These are phyloP conservation scores for Podaxis sp. DNA, from an alignment of 768 basidiomycete genomes.

Conservation along the genomic window DNA sequence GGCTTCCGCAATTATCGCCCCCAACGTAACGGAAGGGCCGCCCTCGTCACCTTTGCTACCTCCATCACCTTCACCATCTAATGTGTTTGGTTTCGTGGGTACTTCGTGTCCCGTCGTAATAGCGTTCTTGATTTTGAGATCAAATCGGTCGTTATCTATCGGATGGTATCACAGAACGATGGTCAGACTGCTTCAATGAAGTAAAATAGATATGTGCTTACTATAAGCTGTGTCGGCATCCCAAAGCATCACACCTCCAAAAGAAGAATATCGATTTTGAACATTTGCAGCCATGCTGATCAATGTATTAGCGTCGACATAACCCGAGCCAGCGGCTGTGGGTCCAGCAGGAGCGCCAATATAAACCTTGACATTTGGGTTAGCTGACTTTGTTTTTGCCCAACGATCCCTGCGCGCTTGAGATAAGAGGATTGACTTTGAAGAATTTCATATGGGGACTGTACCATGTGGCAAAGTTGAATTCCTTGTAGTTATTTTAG, in stretches of 20 bases:
- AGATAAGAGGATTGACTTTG: neutral
- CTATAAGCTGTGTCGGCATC: conserved; percentile 36
- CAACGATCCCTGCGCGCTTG: conserved; percentile 43
- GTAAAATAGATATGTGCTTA: conserved; percentile 22
- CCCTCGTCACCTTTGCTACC: neutral
- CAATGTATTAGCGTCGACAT: conserved; percentile 41
- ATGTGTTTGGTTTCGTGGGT: conserved; percentile 8
- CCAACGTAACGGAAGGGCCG: neutral
- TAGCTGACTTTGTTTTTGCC: conserved; percentile 56
- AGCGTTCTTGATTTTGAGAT: conserved; percentile 55
- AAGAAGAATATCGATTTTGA: conserved; percentile 50
- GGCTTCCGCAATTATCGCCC: conserved; percentile 10
- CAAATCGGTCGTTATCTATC: conserved; percentile 55
- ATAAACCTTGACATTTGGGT: conserved; percentile 54
- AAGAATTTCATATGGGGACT: neutral
- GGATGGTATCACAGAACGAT: neutral
- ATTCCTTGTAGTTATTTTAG: conserved; percentile 27
- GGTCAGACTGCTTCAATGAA: neutral
- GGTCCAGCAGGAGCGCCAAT: conserved; percentile 53
- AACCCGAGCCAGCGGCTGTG: conserved; percentile 49
- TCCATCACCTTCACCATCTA: neutral
- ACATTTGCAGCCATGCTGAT: conserved; percentile 37
- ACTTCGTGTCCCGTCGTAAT: conserved; percentile 24
- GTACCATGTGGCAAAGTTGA: conserved; percentile 48
- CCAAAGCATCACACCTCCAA: conserved; percentile 55